Conservation (phyloP, 768 basidiomycete genomes). For the Macrolepiota albuminosa region DNA sequence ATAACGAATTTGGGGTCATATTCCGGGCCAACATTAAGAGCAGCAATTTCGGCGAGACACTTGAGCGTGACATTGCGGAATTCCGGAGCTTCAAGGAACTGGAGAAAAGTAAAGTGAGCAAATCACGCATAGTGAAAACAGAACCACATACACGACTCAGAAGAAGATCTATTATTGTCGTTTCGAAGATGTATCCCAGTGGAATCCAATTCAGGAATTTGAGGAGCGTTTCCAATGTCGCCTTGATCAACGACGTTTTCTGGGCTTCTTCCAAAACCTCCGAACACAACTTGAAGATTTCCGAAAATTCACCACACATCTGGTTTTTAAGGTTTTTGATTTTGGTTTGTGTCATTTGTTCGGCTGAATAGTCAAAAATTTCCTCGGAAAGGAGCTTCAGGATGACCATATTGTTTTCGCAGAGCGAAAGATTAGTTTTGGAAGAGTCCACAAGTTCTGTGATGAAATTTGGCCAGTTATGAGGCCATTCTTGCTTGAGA, state of each 20-base stretch:
- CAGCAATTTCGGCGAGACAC: constrained; percentile 95
- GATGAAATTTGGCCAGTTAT: constrained; percentile 98
- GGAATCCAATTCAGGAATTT: constrained; percentile 99
- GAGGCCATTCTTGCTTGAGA: constrained; percentile 99
- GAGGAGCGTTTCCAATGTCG: constrained; percentile 90
- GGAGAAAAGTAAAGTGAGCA: constrained; percentile 12
- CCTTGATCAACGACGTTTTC: constrained; percentile 90
- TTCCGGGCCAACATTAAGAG: constrained; percentile 90
- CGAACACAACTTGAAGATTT: constrained; percentile 96
- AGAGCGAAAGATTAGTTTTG: constrained; percentile 90
- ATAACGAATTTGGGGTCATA: constrained; percentile 98
- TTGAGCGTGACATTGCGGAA: constrained; percentile 97
- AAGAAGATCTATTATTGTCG: constrained; percentile 91
- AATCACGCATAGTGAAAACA: neutral
- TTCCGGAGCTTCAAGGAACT: constrained; percentile 96
- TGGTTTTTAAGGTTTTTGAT: constrained; percentile 97
- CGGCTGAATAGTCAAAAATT: constrained; percentile 97
- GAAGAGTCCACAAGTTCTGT: constrained; percentile 96
- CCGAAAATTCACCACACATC: constrained; percentile 95
- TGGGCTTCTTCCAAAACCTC: constrained; percentile 97
- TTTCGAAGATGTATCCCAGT: constrained; percentile 97
- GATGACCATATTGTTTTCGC: constrained; percentile 99
- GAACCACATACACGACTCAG: constrained; percentile 74
- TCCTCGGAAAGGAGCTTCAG: constrained; percentile 96
- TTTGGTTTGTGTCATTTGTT: constrained; percentile 97